Conservation (phyloP, 306 rosid species). For the Lagenaria siceraria region DNA sequence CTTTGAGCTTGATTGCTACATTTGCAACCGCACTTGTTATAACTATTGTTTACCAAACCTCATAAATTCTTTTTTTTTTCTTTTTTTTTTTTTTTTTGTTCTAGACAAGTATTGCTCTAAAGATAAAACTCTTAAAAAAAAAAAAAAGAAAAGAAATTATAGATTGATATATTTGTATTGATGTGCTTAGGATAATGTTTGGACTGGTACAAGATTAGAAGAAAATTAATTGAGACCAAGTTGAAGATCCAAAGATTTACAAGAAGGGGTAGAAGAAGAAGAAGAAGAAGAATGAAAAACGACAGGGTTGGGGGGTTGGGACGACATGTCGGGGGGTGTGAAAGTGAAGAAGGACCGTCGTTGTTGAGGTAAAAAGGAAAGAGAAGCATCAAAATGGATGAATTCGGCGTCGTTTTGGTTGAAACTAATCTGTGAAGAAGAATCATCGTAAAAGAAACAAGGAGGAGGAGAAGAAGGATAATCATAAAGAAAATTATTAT, state of each 20-base stretch:
- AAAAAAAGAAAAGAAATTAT: not conserved
- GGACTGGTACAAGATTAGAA: not conserved
- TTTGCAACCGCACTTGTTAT: too few relatives aligned
- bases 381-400: not conserved
- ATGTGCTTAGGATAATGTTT: not conserved
- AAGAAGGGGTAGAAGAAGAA: constrained; percentile 21
- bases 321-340: not conserved
- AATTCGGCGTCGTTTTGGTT: not conserved
- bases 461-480: not conserved
- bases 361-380: not conserved
- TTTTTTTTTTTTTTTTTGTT: too few relatives aligned
- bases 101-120: too few relatives aligned
- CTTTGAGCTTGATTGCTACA: too few relatives aligned
- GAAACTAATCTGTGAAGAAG: constrained; percentile 43
- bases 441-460: not conserved
- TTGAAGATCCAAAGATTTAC: constrained; percentile 69
- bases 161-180: not conserved
- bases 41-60: too few relatives aligned
- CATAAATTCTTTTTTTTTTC: too few relatives aligned
- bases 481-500: constrained; percentile 9
- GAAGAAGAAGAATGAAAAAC: not conserved
- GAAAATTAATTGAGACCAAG: constrained; percentile 28
- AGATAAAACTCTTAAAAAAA: too few relatives aligned
- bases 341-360: not conserved
- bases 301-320: not conserved